Conservation (phyloP, 306 rosid species). For the Abrus precatorius region DNA sequence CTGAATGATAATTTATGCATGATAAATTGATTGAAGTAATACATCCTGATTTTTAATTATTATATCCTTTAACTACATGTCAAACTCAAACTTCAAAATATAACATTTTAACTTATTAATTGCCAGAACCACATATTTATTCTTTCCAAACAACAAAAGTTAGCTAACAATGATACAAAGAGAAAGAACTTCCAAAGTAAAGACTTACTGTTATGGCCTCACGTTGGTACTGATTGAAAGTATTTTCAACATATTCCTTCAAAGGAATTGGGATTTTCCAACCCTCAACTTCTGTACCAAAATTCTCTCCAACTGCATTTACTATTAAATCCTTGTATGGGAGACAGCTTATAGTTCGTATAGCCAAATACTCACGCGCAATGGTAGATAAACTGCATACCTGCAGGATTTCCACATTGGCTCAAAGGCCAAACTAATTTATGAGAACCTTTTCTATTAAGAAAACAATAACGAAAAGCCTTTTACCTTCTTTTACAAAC, state of each 20-base stretch:
- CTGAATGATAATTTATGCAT: conserved; percentile 5
- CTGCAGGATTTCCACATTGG: conserved; percentile 58
- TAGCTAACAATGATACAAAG: background rate
- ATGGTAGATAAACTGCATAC: conserved; percentile 91
- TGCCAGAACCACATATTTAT: conserved; percentile 5
- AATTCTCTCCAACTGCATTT: conserved; percentile 61
- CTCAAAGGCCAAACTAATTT: conserved; percentile 30
- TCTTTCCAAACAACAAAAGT: conserved; percentile 28
- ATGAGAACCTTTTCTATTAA: conserved; percentile 31
- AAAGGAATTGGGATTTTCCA: conserved; percentile 85
- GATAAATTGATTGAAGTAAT: background rate
- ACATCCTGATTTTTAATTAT: conserved; percentile 29
- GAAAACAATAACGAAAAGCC: conserved; percentile 21
- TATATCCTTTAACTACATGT: conserved; percentile 23
- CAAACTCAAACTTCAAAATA: conserved; percentile 38
- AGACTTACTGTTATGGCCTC: conserved; percentile 82
- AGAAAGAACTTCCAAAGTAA: conserved; percentile 7
- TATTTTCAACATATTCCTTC: conserved; percentile 71
- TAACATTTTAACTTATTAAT: background rate
- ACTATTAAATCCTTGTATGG: conserved; percentile 90
- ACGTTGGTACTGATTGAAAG: conserved; percentile 80
- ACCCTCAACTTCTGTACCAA: conserved; percentile 57
- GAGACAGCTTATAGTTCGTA: conserved; percentile 68
- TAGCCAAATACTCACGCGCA: conserved; percentile 83
- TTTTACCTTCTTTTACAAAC: background rate